Conservation (phyloP, 345 rosid genomes). For the sweet orange (Citrus sinensis) region DNA sequence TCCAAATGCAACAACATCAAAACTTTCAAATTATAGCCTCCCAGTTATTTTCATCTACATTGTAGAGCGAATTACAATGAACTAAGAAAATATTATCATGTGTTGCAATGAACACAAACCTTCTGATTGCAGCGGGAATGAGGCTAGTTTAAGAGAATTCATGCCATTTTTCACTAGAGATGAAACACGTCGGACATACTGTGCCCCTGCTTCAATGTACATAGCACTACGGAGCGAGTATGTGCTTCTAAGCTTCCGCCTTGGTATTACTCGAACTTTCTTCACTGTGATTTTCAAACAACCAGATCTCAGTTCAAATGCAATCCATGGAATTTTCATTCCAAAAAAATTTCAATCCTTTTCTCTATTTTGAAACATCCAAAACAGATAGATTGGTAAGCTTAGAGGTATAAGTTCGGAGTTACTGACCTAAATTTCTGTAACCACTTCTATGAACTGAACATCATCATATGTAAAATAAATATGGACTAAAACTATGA, state of each 20-base stretch:
- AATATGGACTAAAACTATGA: neutral
- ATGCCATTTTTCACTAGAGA: constrained; percentile 78
- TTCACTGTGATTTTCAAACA: constrained; percentile 50
- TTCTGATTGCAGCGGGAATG: constrained; percentile 62
- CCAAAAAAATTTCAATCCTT: neutral
- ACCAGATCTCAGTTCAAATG: constrained; percentile 1
- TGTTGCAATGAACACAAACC: constrained; percentile 39
- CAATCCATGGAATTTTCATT: neutral
- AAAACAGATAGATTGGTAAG: neutral
- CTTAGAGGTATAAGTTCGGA: neutral
- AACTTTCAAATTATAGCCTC: neutral
- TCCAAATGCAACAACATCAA: neutral
- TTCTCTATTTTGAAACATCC: neutral
- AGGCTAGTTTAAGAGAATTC: constrained; percentile 66
- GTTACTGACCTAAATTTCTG: neutral
- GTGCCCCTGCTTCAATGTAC: constrained; percentile 71
- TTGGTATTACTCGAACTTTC: constrained; percentile 71
- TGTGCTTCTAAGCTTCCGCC: constrained; percentile 64
- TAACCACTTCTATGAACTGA: neutral
- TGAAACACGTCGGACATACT: constrained; percentile 73
- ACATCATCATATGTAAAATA: neutral
- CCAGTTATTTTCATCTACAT: neutral
- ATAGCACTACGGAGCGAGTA: constrained; percentile 70
- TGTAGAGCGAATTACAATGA: neutral
- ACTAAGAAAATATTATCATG: neutral